Evolutionary conservation across 257 asterid species (phyloP).

Genomic region (Nicotiana tabacum): DNA sequence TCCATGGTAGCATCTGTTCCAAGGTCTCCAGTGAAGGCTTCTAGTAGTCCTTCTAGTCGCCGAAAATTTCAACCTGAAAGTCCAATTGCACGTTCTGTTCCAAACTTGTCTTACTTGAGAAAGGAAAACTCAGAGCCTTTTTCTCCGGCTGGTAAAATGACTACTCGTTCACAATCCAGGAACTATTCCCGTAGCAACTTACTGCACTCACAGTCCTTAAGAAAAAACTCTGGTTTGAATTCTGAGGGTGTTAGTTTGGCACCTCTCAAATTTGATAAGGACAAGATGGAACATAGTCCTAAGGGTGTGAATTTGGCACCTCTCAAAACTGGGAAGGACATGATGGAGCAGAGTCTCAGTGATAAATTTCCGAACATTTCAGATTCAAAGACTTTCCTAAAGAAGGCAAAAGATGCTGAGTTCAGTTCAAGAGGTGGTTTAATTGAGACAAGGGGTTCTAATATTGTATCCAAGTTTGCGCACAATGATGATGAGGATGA

Average conservation of each 20-base stretch:
- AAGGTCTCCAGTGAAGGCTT: slow-evolving; percentile 47
- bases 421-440: slow-evolving; percentile 38
- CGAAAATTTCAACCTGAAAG: slow-evolving; percentile 68
- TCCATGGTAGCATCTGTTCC: slow-evolving; percentile 49
- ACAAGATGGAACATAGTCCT: slow-evolving; percentile 31
- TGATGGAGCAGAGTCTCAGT: not conserved
- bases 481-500: slow-evolving; percentile 43
- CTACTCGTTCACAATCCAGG: slow-evolving; percentile 49
- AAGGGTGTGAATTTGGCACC: not conserved
- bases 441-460: slow-evolving; percentile 35
- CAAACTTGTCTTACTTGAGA: slow-evolving; percentile 67
- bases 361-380: slow-evolving; percentile 30
- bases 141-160: slow-evolving; percentile 43
- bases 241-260: slow-evolving; percentile 42
- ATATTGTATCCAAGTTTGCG: slow-evolving; percentile 22
- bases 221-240: slow-evolving; percentile 47
- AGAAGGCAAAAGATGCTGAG: slow-evolving; percentile 51
- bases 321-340: not conserved
- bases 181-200: slow-evolving; percentile 57
- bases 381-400: slow-evolving; percentile 46
- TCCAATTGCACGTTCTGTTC: slow-evolving; percentile 81
- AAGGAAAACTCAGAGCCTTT: slow-evolving; percentile 72
- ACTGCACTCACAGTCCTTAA: slow-evolving; percentile 45
- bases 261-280: slow-evolving; percentile 40
- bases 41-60: slow-evolving; percentile 40